A percentile compares a stretch with the other conserved stretches of the same genome.
phyloP scores from a whole-genome alignment of 306 rosid genomes.

The Lotus japonicus region DNA sequence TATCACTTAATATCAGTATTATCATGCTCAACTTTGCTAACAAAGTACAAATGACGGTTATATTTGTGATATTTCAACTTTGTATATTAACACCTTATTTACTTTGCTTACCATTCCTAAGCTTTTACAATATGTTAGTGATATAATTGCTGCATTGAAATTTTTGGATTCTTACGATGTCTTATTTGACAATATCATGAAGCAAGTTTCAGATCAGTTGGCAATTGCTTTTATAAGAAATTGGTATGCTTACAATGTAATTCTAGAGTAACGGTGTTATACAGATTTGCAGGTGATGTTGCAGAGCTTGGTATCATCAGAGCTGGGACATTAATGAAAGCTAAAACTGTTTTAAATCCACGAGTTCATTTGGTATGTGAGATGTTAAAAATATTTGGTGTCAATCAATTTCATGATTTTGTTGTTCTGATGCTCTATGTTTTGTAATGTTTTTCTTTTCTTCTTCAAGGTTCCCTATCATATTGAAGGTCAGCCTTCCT shows the following conservation, averaged over 20 bases:
- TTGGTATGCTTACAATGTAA: conserved; percentile 8
- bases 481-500: conserved; percentile 85
- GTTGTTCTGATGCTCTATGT: conserved; percentile 25
- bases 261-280: conserved; percentile 17
- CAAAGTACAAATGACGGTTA: background rate
- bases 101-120: background rate
- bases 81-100: background rate
- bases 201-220: conserved; percentile 7
- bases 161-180: background rate
- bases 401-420: conserved; percentile 15
- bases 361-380: conserved; percentile 91
- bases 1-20: background rate
- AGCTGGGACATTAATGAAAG: conserved; percentile 60
- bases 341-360: conserved; percentile 58
- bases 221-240: background rate
- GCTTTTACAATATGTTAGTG: background rate
- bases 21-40: background rate
- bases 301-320: conserved; percentile 87
- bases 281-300: conserved; percentile 93
- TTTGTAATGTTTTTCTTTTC: conserved; percentile 1
- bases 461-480: conserved; percentile 80
- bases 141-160: background rate
- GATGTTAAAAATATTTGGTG: conserved; percentile 20
- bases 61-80: conserved; percentile 7
- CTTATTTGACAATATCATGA: background rate